These are phyloP conservation scores for Bolboschoenus planiculmis DNA, from an alignment of 176 grass and related monocot genomes.

Conservation along the genomic window DNA sequence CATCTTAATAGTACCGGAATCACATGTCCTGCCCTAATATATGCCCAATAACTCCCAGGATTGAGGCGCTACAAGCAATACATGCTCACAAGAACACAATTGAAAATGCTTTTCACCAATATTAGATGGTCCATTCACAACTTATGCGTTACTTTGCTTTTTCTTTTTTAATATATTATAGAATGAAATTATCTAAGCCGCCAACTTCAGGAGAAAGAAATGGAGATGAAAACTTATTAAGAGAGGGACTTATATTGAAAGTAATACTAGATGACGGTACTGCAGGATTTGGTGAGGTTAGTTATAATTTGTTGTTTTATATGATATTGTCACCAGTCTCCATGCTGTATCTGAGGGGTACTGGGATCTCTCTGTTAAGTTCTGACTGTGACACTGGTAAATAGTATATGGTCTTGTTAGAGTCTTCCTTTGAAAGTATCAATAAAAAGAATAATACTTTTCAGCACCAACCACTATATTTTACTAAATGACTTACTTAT, in stretches of 20 bases:
- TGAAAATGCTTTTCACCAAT: neutral
- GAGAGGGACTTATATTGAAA: slow-evolving; percentile 69
- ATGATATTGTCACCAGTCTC: neutral
- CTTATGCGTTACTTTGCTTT: neutral
- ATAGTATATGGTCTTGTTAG: neutral
- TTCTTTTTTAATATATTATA: slow-evolving; percentile 30
- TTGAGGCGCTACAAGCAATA: neutral
- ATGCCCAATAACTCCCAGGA: neutral
- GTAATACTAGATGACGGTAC: slow-evolving; percentile 46
- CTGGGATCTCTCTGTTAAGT: neutral
- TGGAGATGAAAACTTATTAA: slow-evolving; percentile 34
- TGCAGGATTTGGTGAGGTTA: slow-evolving; percentile 84
- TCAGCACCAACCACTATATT: neutral
- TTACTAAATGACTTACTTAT: neutral
- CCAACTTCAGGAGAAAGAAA: slow-evolving; percentile 53
- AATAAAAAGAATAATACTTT: neutral
- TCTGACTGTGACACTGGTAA: neutral
- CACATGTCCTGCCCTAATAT: neutral
- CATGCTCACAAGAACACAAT: neutral
- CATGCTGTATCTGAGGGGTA: neutral
- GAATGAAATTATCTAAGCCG: slow-evolving; percentile 64
- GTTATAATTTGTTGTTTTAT: slow-evolving; percentile 33
- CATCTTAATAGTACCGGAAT: neutral
- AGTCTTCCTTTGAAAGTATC: neutral
- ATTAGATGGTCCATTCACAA: neutral